Evolutionary conservation across 768 basidiomycete genomes (phyloP).

Genomic region (Infundibulicybe gibba): DNA sequence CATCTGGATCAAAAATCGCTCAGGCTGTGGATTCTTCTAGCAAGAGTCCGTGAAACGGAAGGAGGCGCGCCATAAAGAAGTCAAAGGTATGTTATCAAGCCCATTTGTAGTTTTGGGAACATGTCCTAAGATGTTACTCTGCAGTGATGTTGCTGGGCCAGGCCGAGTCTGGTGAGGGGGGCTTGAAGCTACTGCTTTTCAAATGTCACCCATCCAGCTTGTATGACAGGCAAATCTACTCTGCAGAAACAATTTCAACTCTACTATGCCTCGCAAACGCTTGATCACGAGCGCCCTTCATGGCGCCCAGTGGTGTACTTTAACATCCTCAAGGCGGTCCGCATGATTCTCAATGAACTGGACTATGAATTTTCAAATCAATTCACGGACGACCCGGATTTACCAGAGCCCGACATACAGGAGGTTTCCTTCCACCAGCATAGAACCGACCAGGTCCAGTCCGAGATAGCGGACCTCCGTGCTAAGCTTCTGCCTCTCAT

Average conservation of each 20-base stretch:
- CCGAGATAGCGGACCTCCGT: conserved; percentile 51
- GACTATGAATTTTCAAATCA: conserved; percentile 48
- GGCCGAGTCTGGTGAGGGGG: conserved; percentile 56
- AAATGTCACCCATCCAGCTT: background rate
- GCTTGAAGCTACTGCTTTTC: background rate
- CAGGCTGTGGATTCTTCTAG: conserved; percentile 21
- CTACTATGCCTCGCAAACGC: conserved; percentile 66
- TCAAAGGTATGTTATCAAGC: conserved; percentile 43
- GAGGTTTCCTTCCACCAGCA: conserved; percentile 5
- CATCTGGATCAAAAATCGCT: background rate
- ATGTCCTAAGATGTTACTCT: background rate
- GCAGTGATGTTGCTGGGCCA: conserved; percentile 76
- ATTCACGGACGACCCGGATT: conserved; percentile 15
- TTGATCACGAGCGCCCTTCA: conserved; percentile 67
- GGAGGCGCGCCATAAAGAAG: conserved; percentile 32
- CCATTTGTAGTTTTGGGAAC: conserved; percentile 1
- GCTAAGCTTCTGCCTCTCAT: conserved; percentile 58
- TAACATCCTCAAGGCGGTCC: conserved; percentile 78
- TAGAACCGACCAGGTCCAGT: conserved; percentile 11
- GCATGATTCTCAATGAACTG: conserved; percentile 69
- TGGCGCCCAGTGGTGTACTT: conserved; percentile 83
- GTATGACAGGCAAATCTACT: conserved; percentile 64
- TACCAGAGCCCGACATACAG: conserved; percentile 2
- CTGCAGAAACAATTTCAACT: conserved; percentile 84
- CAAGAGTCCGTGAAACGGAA: conserved; percentile 44